Evolutionary conservation across 2,329 filamentous ascomycete genomes (phyloP).

Genomic region (Diaporthe caulivora): DNA sequence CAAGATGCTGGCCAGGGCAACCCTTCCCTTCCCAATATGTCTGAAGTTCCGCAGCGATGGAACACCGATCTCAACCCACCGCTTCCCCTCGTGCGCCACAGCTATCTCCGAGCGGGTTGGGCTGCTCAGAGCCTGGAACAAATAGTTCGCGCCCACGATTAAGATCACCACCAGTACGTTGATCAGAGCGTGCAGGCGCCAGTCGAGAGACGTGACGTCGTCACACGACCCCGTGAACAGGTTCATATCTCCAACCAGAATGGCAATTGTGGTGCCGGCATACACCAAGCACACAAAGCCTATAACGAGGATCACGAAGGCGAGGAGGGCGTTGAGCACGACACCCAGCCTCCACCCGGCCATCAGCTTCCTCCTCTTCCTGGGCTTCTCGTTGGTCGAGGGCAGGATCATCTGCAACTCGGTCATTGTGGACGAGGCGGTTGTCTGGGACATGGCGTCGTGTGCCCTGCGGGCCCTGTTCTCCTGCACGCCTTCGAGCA

Average conservation of each 20-base stretch:
- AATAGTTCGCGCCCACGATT: conserved; percentile 64
- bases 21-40: conserved; percentile 56
- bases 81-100: conserved; percentile 57
- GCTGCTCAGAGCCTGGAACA: conserved; percentile 66
- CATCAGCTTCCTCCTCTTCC: conserved; percentile 44
- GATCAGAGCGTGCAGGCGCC: conserved; percentile 58
- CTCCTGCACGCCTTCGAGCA: conserved; percentile 47
- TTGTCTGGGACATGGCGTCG: conserved; percentile 30
- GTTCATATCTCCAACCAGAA: conserved; percentile 51
- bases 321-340: conserved; percentile 56
- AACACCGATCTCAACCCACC: conserved; percentile 67
- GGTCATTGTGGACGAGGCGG: conserved; percentile 37
- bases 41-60: conserved; percentile 64
- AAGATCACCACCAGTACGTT: conserved; percentile 58
- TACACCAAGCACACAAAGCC: conserved; percentile 52
- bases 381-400: conserved; percentile 32
- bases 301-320: conserved; percentile 45
- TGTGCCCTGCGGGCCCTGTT: conserved; percentile 19
- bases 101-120: conserved; percentile 64
- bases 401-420: conserved; percentile 41
- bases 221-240: conserved; percentile 56
- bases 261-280: conserved; percentile 50
- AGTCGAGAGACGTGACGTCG: conserved; percentile 52
- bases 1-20: conserved; percentile 53
- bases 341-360: conserved; percentile 64